Evolutionary conservation across 1,284 basidiomycete species (phyloP), one percentile per base, ranked within the genome.

Genomic region (Vanrija sp.): DNA sequence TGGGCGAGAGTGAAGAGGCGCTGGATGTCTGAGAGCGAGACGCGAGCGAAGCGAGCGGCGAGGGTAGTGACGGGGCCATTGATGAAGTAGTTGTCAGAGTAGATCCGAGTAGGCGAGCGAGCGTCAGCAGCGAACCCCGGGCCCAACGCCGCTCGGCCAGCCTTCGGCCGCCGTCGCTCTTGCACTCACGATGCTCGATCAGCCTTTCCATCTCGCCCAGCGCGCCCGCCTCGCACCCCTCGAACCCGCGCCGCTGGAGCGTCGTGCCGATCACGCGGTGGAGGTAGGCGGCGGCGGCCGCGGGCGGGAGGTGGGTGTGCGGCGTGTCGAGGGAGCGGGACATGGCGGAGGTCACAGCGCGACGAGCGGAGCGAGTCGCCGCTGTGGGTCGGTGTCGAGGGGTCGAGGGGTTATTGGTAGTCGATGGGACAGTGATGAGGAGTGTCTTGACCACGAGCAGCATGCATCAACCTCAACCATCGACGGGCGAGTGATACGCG

Each of bases 161-260:
- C 24, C 24, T 25, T 4, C 24, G 24, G 24, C 24, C 9, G 5
- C 5, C 24, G 5, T 25, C 24, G 24, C 24, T 25, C 24, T 25
- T 5, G 4, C n/a, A 68, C 72, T 60, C 47, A 74, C 72, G 71
- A 19, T 55, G 52, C 46, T 72, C 68, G 0, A 74, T 49, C 45
- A 72, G 39, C 23, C 68, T 46, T 48, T 72, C 72, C 43, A 72
- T 68, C 57, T 74, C 72, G 2, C 59, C 53, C 3, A 74, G 41
- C 6, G 68, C 71, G 8, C 72, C 72, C 9, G 69, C 67, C 59
- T 74, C 71, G 2, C 68, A 71, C 4, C 60, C 66, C 19, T 71
- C 65, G 27, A 71, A 70, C 1, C 72, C 72, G 19, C 53, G 53
- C 16, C 65, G 61, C 14, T 59, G 52, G 12, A 72, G 47, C 9